Evolutionary conservation across 371 early-diverging fungal genomes (phyloP).

Genomic region (Umbelopsis sp.): DNA sequence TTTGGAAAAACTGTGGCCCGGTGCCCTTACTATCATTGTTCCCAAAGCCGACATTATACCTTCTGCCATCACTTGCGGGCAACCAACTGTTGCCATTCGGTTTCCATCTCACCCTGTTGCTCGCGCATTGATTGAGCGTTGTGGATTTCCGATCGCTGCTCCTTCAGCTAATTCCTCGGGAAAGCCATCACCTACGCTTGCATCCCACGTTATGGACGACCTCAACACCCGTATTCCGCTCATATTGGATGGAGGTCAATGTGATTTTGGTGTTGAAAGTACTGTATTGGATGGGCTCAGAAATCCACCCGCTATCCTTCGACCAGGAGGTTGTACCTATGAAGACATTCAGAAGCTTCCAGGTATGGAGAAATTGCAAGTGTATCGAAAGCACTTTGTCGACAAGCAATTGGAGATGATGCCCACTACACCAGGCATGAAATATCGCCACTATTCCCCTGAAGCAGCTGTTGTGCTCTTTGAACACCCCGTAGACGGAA

Average conservation of each 20-base stretch:
- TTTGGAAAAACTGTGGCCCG: slow-evolving; percentile 94
- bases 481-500: slow-evolving; percentile 33
- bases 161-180: slow-evolving; percentile 99
- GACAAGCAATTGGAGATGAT: slow-evolving; percentile 70
- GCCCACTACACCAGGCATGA: slow-evolving; percentile 98
- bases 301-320: slow-evolving; percentile 80
- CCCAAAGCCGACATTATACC: slow-evolving; percentile 77
- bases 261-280: slow-evolving; percentile 94
- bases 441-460: slow-evolving; percentile 99
- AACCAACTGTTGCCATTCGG: slow-evolving; percentile 92
- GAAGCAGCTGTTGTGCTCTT: slow-evolving; percentile 84
- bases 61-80: slow-evolving; percentile 82
- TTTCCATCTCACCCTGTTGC: slow-evolving; percentile 95
- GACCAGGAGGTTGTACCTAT: slow-evolving; percentile 98
- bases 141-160: slow-evolving; percentile 96
- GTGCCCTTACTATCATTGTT: slow-evolving; percentile 95
- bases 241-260: slow-evolving; percentile 94
- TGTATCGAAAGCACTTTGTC: slow-evolving; percentile 81
- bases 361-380: slow-evolving; percentile 65
- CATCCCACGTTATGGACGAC: slow-evolving; percentile 91
- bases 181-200: slow-evolving; percentile 94
- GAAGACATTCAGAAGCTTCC: slow-evolving; percentile 69
- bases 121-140: slow-evolving; percentile 83
- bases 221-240: slow-evolving; percentile 83
- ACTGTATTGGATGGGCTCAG: slow-evolving; percentile 92